Evolutionary conservation across 2,329 filamentous ascomycete species (phyloP).

Genomic region (Sporothrix inflata): DNA sequence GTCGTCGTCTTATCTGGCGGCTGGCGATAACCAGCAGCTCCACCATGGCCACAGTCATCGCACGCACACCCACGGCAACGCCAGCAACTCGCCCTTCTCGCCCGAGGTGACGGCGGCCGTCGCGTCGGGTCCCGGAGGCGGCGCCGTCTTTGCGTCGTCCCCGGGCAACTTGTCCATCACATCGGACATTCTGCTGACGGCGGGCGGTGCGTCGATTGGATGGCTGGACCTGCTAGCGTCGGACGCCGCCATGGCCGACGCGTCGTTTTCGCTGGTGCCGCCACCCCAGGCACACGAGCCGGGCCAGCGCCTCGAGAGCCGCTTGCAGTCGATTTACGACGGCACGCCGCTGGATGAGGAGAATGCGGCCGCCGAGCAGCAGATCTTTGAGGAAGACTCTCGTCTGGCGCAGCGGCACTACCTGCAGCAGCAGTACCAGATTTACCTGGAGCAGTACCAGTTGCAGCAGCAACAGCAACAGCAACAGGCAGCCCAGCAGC

Average conservation of each 20-base stretch:
- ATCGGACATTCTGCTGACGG: slow-evolving; percentile 38
- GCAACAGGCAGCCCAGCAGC: not conserved
- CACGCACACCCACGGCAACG: not conserved
- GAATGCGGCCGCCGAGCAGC: not conserved
- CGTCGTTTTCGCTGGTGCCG: slow-evolving; percentile 35
- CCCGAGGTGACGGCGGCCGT: not conserved
- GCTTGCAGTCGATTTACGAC: not conserved
- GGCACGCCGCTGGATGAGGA: not conserved
- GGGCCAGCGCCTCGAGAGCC: not conserved
- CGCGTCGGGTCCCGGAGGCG: not conserved
- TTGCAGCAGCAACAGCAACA: not conserved
- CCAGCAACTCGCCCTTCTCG: not conserved
- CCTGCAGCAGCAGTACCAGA: not conserved
- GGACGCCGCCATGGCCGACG: slow-evolving; percentile 42
- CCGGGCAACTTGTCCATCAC: slow-evolving; percentile 29
- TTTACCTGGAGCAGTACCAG: not conserved
- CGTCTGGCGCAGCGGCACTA: not conserved
- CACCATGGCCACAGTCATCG: not conserved
- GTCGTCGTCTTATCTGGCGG: not conserved
- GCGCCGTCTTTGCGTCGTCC: slow-evolving; percentile 1
- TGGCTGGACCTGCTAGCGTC: slow-evolving; percentile 41
- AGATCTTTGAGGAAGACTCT: not conserved
- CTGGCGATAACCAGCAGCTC: not conserved
- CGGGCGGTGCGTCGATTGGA: slow-evolving; percentile 40
- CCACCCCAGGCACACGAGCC: not conserved